These are phyloP conservation scores for Echinosophora koreensis DNA, from an alignment of 306 rosid genomes.

Conservation along the genomic window DNA sequence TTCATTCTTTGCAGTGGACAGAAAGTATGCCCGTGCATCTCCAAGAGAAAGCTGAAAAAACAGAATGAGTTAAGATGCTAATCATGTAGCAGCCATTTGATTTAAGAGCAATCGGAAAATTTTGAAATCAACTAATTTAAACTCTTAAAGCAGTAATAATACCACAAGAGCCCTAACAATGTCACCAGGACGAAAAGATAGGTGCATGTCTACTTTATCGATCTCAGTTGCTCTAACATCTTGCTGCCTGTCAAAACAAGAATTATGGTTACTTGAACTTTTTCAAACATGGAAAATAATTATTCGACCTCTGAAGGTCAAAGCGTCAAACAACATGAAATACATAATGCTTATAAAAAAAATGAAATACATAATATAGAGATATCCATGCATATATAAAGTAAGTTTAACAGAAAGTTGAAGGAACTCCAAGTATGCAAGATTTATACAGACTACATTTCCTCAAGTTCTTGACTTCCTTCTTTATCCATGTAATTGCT, in stretches of 20 bases:
- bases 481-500: slow-evolving; percentile 2
- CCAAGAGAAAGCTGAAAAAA: slow-evolving; percentile 89
- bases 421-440: background rate
- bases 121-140: slow-evolving; percentile 7
- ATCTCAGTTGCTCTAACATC: slow-evolving; percentile 97
- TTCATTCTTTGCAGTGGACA: slow-evolving; percentile 93
- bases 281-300: slow-evolving; percentile 24
- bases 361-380: slow-evolving; percentile 1
- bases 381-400: background rate
- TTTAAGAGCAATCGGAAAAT: background rate
- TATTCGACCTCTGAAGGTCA: slow-evolving; percentile 13
- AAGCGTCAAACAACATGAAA: slow-evolving; percentile 29
- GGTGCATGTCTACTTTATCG: slow-evolving; percentile 93
- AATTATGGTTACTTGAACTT: background rate
- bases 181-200: slow-evolving; percentile 80
- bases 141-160: slow-evolving; percentile 51
- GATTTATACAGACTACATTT: slow-evolving; percentile 5
- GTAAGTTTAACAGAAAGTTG: background rate
- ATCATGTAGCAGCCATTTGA: slow-evolving; percentile 24
- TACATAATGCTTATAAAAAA: too few relatives aligned
- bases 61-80: slow-evolving; percentile 44
- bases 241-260: slow-evolving; percentile 74
- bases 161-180: slow-evolving; percentile 84
- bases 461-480: background rate
- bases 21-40: slow-evolving; percentile 86